phyloP scores from a whole-genome alignment of 306 rosid genomes.

The Argentina anserina region DNA sequence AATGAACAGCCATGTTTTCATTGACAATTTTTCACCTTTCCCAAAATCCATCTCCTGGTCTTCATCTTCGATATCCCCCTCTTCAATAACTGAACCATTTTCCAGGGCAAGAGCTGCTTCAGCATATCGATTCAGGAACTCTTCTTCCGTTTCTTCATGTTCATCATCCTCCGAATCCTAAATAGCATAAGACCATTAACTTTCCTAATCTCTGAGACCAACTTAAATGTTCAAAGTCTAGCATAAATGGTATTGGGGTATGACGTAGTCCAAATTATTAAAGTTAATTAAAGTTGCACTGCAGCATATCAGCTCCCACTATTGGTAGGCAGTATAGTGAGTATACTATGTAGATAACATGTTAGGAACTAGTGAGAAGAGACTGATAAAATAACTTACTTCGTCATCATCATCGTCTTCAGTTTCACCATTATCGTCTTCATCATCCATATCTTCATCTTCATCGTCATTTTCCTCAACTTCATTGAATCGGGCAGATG shows the following conservation, averaged over 20 bases:
- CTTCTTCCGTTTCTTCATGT: slow-evolving; percentile 79
- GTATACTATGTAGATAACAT: too few relatives aligned
- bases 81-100: slow-evolving; percentile 62
- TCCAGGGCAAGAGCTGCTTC: slow-evolving; percentile 75
- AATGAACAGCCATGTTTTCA: not conserved
- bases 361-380: slow-evolving; percentile 7
- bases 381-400: not conserved
- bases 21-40: not conserved
- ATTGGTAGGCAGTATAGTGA: not conserved
- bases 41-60: slow-evolving; percentile 48
- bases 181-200: not conserved
- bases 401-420: slow-evolving; percentile 71
- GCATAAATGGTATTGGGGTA: not conserved
- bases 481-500: slow-evolving; percentile 50
- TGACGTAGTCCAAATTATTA: not conserved
- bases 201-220: not conserved
- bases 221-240: not conserved
- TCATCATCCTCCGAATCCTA: slow-evolving; percentile 78
- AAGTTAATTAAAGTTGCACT: not conserved
- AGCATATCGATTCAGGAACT: slow-evolving; percentile 78
- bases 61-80: slow-evolving; percentile 69
- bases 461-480: slow-evolving; percentile 46
- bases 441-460: slow-evolving; percentile 48
- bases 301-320: not conserved
- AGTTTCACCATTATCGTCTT: slow-evolving; percentile 40